Base-by-base conservation (phyloP, 2,329 filamentous ascomycete genomes). In the Arthrobotrys iridis region DNA sequence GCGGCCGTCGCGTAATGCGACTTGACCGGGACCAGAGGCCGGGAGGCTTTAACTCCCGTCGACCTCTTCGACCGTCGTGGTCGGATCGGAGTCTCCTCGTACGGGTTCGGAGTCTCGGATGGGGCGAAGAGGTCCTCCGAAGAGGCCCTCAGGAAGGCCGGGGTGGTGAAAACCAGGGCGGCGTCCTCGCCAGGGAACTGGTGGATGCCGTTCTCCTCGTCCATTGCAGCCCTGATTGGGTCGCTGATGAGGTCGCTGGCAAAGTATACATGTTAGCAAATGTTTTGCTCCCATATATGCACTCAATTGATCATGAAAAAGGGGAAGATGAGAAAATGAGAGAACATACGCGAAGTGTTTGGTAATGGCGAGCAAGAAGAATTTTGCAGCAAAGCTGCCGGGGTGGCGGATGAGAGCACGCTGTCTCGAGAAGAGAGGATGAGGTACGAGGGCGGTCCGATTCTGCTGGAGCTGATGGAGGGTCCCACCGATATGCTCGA, bases 11-110 rank as follows among this genome's bases (percentile, higher is more conserved):
- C 11, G 57, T 45, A 22, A 13, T 33, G 55, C 40, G 52, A 46
- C 11, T 24, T 50, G 11, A 13, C 24, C 7, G 30, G 22, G 22
- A 18, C 40, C n/a, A 55, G 48, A 33, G 28, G 48, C 22, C 4
- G 22, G 35, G 11, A 10, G 43, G 43, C 24, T n/a, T 62, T 45
- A 8, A 30, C 35, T 13, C 45, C 46, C 13, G 35, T 59, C 7
- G 22, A 43, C 24, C 55, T 43, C 62, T 57, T 58, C n/a, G 48
- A 43, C 20, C 62, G 24, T 20, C 48, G 48, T 13, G 62, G 62
- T 11, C 62, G 35, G 45, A 40, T 66, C 7, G 62, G 62, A 7
- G 62, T 66, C 11, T 66, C 62, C 28, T 66, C 62, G 35, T 24
- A 64, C 8, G 46, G 62, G n/a, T 35, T 35, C 13, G 60, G 60